These are phyloP conservation scores for Colletotrichum shisoi DNA, from an alignment of 2,329 filamentous ascomycete species.

Conservation along the genomic window DNA sequence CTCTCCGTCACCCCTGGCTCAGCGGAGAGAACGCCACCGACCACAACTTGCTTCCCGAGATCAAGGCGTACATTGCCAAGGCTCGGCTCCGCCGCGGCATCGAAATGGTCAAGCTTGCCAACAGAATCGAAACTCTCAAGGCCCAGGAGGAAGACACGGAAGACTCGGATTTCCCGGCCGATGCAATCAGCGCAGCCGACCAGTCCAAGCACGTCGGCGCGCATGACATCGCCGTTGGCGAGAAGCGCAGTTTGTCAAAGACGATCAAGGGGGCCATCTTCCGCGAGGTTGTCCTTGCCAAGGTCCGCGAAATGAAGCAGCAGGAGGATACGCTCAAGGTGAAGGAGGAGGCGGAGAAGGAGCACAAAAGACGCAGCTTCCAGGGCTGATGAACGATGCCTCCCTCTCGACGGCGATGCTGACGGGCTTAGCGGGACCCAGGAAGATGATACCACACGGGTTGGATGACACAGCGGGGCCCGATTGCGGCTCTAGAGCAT, in stretches of 20 bases:
- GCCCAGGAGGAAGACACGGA: conserved; percentile 87
- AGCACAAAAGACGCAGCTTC: conserved; percentile 52
- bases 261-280: conserved; percentile 77
- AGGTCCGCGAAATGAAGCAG: conserved; percentile 90
- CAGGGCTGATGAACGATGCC: conserved; percentile 38
- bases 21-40: conserved; percentile 90
- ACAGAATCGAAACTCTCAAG: conserved; percentile 93
- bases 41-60: conserved; percentile 96
- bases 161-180: conserved; percentile 74
- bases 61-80: conserved; percentile 91
- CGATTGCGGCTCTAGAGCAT: conserved; percentile 9
- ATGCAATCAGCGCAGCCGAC: conserved; percentile 65
- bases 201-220: conserved; percentile 46
- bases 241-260: conserved; percentile 56
- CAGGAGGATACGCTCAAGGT: conserved; percentile 78
- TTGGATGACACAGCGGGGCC: conserved; percentile 17
- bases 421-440: conserved; percentile 7
- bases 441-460: conserved; percentile 35
- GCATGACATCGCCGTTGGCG: conserved; percentile 30
- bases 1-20: conserved; percentile 85
- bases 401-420: neutral
- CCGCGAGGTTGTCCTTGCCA: conserved; percentile 91
- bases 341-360: conserved; percentile 65
- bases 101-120: conserved; percentile 93
- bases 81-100: conserved; percentile 91